Base-by-base conservation (phyloP, 208 protist species). In the Novymonas esmeraldas region DNA sequence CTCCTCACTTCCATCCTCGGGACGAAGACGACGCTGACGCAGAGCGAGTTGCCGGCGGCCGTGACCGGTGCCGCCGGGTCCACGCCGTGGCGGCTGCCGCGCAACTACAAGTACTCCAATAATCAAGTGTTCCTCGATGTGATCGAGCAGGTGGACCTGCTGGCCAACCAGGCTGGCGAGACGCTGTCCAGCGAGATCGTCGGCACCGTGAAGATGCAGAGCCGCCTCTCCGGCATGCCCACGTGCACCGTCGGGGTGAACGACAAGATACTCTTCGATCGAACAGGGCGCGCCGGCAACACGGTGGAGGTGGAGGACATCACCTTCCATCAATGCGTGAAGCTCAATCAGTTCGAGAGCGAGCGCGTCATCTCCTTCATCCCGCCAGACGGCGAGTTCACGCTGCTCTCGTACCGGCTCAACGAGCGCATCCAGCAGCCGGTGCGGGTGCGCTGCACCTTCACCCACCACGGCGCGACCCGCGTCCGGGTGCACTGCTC, bases 61-160 rank as follows among this genome's bases (percentile, higher is more conserved):
- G 98, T 97, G 36, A 97, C 93, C n/a, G 91, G 97, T 29, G 84
- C 84, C 5, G 98, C 97, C 16, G 97, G 97, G n/a, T 86, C 86
- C 16, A 97, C 95, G 11, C 87, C 92, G 52, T 99, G 98, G 98
- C 79, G 98, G 38, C 77, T 89, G 61, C 90, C 97, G 22, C 95
- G 94, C 58, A 92, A 88, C 76, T 99, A 99, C 79, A 92, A 95
- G 66, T 99, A 99, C 81, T 76, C 84, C 20, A 90, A 96, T 60
- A 99, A 99, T 80, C 96, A 99, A 77, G 88, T 99, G 7, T 99
- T 99, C 73, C 86, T 99, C 24, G 99, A 99, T 76, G 98, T 99
- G 5, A 85, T 99, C 57, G 98, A 99, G 86, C 75, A 84, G 64
- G 93, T 99, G 13, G 99, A 98, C 70, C 64, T 99, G 58, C 85